Conservation (phyloP, 306 rosid genomes). For the Cucumis hystrix region DNA sequence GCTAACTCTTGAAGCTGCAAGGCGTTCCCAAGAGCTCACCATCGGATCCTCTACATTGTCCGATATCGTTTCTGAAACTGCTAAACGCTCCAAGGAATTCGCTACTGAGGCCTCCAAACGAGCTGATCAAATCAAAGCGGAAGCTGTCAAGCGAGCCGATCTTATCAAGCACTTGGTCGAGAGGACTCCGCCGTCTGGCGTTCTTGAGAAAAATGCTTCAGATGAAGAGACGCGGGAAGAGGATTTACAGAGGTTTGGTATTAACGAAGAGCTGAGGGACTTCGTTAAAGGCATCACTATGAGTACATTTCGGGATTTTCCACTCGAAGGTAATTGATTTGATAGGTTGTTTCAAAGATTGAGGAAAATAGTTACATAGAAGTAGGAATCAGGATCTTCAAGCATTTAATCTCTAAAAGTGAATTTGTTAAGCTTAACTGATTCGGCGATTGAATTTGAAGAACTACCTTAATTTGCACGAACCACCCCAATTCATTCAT, state of each 20-base stretch:
- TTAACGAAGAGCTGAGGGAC: conserved; percentile 49
- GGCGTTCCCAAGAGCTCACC: conserved; percentile 20
- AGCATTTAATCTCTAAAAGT: neutral
- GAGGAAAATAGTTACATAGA: neutral
- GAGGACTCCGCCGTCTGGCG: conserved; percentile 6
- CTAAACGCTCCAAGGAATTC: conserved; percentile 33
- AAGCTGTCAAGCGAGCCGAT: conserved; percentile 26
- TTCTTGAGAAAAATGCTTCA: neutral
- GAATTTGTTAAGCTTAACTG: neutral
- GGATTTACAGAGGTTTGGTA: conserved; percentile 34
- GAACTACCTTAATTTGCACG: neutral
- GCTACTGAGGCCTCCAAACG: conserved; percentile 55
- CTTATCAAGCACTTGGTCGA: conserved; percentile 24
- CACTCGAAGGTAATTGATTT: conserved; percentile 33
- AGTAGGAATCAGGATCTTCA: neutral
- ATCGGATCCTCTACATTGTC: conserved; percentile 24
- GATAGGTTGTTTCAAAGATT: neutral
- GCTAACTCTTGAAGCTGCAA: conserved; percentile 17
- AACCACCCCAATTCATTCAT: neutral
- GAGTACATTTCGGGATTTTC: conserved; percentile 44
- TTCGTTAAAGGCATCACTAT: conserved; percentile 54
- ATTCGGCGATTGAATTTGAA: neutral
- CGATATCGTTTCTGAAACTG: conserved; percentile 28
- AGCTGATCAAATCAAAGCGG: conserved; percentile 23
- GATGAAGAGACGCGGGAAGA: neutral